A percentile compares a stretch with the other conserved stretches of the same genome.
Evolutionary conservation across 2,329 filamentous ascomycete species (phyloP).

Genomic region (Colletotrichum nymphaeae): DNA sequence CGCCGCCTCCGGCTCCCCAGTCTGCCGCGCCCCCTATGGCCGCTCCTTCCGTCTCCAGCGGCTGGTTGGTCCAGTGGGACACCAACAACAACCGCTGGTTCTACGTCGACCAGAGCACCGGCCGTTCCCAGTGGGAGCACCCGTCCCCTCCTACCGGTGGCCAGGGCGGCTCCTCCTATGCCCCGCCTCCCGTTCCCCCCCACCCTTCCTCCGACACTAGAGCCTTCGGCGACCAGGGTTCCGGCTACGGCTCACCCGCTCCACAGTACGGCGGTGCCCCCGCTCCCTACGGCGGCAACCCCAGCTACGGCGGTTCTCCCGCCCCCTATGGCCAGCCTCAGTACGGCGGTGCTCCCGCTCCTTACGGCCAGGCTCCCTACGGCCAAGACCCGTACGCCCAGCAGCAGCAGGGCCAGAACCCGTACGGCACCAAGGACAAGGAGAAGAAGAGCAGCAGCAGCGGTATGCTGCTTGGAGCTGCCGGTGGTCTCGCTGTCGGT

Average conservation of each 20-base stretch:
- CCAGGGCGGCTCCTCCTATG: constrained; percentile 24
- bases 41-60: constrained; percentile 57
- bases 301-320: constrained; percentile 21
- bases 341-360: constrained; percentile 29
- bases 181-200: constrained; percentile 19
- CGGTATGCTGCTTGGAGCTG: constrained; percentile 68
- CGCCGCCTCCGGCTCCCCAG: constrained; percentile 39
- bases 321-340: constrained; percentile 24
- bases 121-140: constrained; percentile 73
- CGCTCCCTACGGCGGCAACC: constrained; percentile 19
- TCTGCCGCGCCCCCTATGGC: constrained; percentile 47
- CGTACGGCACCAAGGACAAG: constrained; percentile 41
- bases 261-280: constrained; percentile 26
- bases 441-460: constrained; percentile 60
- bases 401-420: constrained; percentile 19
- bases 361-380: constrained; percentile 27
- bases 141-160: constrained; percentile 47
- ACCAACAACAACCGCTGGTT: constrained; percentile 71
- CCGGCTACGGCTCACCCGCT: constrained; percentile 33
- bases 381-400: constrained; percentile 37
- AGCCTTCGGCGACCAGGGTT: constrained; percentile 36
- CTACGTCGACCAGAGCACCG: constrained; percentile 71
- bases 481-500: constrained; percentile 68
- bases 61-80: constrained; percentile 74
- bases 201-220: constrained; percentile 22